A percentile compares a stretch with the other conserved stretches of the same genome.
These are phyloP conservation scores for Fragaria nilgerrensis DNA, from an alignment of 306 rosid genomes.

Conservation along the genomic window DNA sequence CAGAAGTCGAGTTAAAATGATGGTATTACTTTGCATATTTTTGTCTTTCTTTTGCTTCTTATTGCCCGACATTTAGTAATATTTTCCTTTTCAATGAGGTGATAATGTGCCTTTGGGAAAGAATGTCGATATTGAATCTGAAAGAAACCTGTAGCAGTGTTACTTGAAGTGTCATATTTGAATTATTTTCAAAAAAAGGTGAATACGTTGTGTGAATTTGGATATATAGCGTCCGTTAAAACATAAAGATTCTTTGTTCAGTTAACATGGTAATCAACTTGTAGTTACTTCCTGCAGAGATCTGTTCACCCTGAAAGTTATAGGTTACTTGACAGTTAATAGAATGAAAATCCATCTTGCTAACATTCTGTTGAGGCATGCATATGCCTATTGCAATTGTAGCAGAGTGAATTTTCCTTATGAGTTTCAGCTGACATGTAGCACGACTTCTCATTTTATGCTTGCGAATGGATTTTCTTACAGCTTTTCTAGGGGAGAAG, in stretches of 20 bases:
- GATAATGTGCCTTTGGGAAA: neutral
- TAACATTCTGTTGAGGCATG: neutral
- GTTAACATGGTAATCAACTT: neutral
- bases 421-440: slow-evolving; percentile 7
- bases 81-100: neutral
- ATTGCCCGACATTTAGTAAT: neutral
- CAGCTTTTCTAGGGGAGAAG: slow-evolving; percentile 88
- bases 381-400: neutral
- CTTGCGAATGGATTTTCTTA: slow-evolving; percentile 16
- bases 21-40: neutral
- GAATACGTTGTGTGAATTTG: neutral
- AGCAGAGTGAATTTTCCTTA: neutral
- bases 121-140: neutral
- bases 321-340: neutral
- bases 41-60: neutral
- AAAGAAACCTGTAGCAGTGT: neutral
- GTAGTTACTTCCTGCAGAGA: neutral
- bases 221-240: neutral
- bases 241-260: neutral
- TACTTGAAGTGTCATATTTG: neutral
- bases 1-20: neutral
- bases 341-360: neutral
- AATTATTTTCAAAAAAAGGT: neutral
- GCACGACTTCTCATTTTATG: slow-evolving; percentile 14
- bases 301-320: neutral